Evolutionary conservation across 371 early-diverging fungal species (phyloP), one percentile per base, ranked within the genome.

Genomic region (Mucor racemosus): DNA sequence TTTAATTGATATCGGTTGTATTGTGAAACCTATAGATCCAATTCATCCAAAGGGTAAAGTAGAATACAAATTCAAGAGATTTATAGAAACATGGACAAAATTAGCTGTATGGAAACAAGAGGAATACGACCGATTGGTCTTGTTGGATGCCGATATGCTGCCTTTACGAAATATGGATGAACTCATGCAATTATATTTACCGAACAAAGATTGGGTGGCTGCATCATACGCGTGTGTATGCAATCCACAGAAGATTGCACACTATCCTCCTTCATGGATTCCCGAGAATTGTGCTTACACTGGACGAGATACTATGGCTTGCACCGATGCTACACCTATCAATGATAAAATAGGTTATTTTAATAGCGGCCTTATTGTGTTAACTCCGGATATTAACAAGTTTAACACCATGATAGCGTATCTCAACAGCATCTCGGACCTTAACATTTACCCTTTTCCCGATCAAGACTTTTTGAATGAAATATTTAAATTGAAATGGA

Each of bases 121-220:
- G 0, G 81, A 86, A 17, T 91, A 83, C 66, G 81, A 84, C 31
- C 79, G 86, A 34, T 78, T 95, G 39, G 88, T 90, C 13, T 90
- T 94, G 60, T 60, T 97, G 44, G 97, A 97, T 70, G 93, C 96
- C 0, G 97, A 97, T 71, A 91, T 92, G 64, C 76, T 97, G 6
- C 91, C 93, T 7, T 75, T 90, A 50, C 76, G 86, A 65, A 89
- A 92, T 62, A 87, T 97, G 66, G 96, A 95, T 61, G 90, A 90
- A 31, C 68, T 97, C 11, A 73, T 85, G 68, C 55, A 65, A 0
- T 40, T 80, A 21, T 17, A 60, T 33, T 53, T 81, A 46, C 68
- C 69, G 1, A 33, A 53, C 39, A 65, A 69, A 11, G 59, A 66
- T 31, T 76, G 72, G 75, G 65, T 83, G 17, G 83, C 84, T 26